A percentile compares a stretch with the other conserved stretches of the same genome.
Evolutionary conservation across 2,329 filamentous ascomycete genomes (phyloP).

Genomic region (Podosphaera fusca): DNA sequence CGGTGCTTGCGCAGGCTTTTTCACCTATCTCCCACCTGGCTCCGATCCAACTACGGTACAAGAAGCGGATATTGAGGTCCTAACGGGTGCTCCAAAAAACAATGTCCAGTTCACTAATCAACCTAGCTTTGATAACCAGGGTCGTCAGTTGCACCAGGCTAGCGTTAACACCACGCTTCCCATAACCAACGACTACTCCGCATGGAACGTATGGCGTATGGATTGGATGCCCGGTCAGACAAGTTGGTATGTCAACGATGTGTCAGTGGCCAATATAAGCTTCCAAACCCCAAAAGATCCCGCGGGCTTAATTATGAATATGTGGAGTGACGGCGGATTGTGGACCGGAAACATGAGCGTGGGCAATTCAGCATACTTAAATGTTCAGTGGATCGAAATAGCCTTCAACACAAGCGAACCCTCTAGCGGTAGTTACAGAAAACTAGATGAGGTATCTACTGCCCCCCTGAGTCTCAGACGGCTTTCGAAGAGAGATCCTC

Average conservation of each 20-base stretch:
- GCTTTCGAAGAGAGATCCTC: constrained; percentile 7
- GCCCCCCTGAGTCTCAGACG: background rate
- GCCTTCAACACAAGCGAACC: constrained; percentile 13
- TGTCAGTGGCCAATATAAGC: constrained; percentile 10
- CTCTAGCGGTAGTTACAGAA: constrained; percentile 3
- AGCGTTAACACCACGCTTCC: constrained; percentile 11
- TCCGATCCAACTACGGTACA: constrained; percentile 6
- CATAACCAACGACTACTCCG: constrained; percentile 8
- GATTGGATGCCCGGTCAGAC: constrained; percentile 14
- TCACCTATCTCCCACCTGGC: constrained; percentile 11
- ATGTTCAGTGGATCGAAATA: constrained; percentile 16
- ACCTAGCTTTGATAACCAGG: constrained; percentile 9
- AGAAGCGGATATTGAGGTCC: constrained; percentile 16
- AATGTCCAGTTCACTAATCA: constrained; percentile 15
- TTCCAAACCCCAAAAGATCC: constrained; percentile 12
- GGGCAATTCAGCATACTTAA: constrained; percentile 11
- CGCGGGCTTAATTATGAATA: constrained; percentile 12
- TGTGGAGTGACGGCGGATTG: constrained; percentile 15
- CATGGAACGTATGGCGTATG: constrained; percentile 14
- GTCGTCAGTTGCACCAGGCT: constrained; percentile 6
- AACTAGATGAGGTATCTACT: constrained; percentile 3
- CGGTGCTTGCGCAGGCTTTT: constrained; percentile 15
- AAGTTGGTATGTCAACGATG: constrained; percentile 14
- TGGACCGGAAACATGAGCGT: constrained; percentile 15
- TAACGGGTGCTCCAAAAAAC: constrained; percentile 11